Base-by-base conservation (phyloP, 1,284 basidiomycete species). In the Boletus holoroseus region DNA sequence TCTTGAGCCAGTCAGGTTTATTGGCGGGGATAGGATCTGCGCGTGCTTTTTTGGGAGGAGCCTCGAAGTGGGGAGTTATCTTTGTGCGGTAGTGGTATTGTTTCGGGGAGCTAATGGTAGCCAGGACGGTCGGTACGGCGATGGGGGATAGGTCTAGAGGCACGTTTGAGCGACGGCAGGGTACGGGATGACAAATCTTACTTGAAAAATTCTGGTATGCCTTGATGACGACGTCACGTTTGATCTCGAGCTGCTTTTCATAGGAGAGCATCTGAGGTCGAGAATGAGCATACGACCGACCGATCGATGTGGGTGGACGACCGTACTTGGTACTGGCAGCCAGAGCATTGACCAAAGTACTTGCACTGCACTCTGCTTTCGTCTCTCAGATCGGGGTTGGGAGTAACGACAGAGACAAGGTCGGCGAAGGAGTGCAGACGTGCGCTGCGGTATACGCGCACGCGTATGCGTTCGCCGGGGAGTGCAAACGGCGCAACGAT, bases 11-110 rank as follows among this genome's bases (percentile, higher is more conserved):
- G 28, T 78, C 73, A 26, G 76, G 84, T 53, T 73, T 74, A 18
- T 56, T 58, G 22, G 61, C 61, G 30, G 68, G 59, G 2, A 62
- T 57, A 36, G 63, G 58, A 18, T 68, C 61, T 62, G 68, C 64
- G 61, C 76, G 71, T 43, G 74, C 69, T 50, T 69, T 66, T 62
- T 80, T 85, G 0, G 83, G 81, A 1, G 91, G 84, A 0, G 86
- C 79, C 39, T 96, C 89, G 60, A 98, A 99, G 68, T 99, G 95
- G 0, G 95, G 95, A 0, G 95, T 98, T 42, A 99, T 85, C 72
- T 99, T 99, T 1, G 96, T 99, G 20, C 95, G 83, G 68, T 99
- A 99, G 40, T 78, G 81, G 70, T 95, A 97, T 57, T 95, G 85
- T 44, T 88, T 73, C 0, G 95, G 96, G 0, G 90, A 94, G 6